phyloP scores from a whole-genome alignment of 768 basidiomycete genomes.

The Leccinum variicolor region DNA sequence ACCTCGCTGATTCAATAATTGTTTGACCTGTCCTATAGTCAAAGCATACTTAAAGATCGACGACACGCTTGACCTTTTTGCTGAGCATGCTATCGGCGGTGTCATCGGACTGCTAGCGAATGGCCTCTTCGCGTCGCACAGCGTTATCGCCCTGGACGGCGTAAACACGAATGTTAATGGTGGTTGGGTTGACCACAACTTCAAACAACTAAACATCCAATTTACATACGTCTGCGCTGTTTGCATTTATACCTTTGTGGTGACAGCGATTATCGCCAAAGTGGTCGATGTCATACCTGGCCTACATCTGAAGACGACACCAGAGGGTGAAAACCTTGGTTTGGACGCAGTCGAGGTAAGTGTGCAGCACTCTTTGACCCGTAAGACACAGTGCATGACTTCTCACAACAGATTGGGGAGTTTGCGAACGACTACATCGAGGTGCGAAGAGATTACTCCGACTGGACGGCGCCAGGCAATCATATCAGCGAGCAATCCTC shows the following conservation, averaged over 20 bases:
- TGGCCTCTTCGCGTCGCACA: conserved; percentile 68
- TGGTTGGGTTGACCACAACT: conserved; percentile 75
- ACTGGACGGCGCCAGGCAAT: conserved; percentile 40
- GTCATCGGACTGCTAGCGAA: conserved; percentile 71
- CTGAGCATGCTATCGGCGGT: conserved; percentile 86
- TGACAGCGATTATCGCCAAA: conserved; percentile 61
- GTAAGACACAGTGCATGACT: neutral
- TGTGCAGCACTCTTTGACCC: neutral
- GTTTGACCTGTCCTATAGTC: conserved; percentile 39
- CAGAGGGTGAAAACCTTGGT: conserved; percentile 57
- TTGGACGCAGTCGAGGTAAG: conserved; percentile 72
- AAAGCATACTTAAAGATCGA: conserved; percentile 72
- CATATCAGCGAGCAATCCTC: conserved; percentile 3
- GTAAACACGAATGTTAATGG: conserved; percentile 51
- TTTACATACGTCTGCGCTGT: conserved; percentile 59
- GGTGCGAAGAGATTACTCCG: conserved; percentile 60
- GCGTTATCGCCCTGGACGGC: conserved; percentile 66
- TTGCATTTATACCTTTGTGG: conserved; percentile 56
- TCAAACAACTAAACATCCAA: conserved; percentile 79
- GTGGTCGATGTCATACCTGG: conserved; percentile 55
- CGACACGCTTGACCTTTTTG: conserved; percentile 90
- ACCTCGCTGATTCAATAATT: neutral
- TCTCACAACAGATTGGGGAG: conserved; percentile 53
- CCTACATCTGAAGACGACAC: conserved; percentile 48
- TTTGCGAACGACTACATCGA: conserved; percentile 73